Evolutionary conservation across 1,284 basidiomycete genomes (phyloP), one percentile per base, ranked within the genome.

Genomic region (Heterobasidion occidentale): DNA sequence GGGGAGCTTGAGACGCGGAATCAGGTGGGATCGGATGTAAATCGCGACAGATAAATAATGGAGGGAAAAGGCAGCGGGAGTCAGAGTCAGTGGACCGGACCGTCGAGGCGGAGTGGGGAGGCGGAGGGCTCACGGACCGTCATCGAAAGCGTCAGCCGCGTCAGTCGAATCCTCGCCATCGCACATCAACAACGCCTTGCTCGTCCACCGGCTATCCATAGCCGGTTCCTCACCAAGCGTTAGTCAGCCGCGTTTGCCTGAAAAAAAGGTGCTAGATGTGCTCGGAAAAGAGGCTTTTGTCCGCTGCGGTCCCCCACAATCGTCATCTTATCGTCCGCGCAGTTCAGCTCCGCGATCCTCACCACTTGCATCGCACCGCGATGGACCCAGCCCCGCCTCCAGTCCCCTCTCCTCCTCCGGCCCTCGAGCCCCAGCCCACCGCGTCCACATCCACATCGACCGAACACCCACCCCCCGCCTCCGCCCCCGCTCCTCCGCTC

Each of bases 401-500:
- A 42, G n/a, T 42, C 6, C 38, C 38, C n/a, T 42, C 27, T 6
- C 27, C 27, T 27, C 27, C 27, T 27, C 27, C 27, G 27, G 27
- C 27, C 27, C 27, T 27, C 27, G 27, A 27, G 27, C 27, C 27
- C 4, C 38, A 42, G 5, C 8, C 11, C 11, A 42, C 8, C n/a
- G 5, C 11, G 9, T 11, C 11, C 38, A 42, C 38, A 11, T 12
- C 38, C 38, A 6, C 38, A 11, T 12, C 38, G 1, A 6, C 11
- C 12, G n/a, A 42, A 3, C 38, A 42, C 9, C 38, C 38, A 1
- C 9, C n/a, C 38, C 12, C 11, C 8, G 38, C 38, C 35, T 8
- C 60, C 19, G 53, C 58, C 36, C 55, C 50, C 62, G 61, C 58
- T 63, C 48, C 65, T 71, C 59, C 71, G 11, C 76, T 87, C 59